Conservation (phyloP, 2,329 filamentous ascomycete species). For the Pseudogymnoascus destructans region DNA sequence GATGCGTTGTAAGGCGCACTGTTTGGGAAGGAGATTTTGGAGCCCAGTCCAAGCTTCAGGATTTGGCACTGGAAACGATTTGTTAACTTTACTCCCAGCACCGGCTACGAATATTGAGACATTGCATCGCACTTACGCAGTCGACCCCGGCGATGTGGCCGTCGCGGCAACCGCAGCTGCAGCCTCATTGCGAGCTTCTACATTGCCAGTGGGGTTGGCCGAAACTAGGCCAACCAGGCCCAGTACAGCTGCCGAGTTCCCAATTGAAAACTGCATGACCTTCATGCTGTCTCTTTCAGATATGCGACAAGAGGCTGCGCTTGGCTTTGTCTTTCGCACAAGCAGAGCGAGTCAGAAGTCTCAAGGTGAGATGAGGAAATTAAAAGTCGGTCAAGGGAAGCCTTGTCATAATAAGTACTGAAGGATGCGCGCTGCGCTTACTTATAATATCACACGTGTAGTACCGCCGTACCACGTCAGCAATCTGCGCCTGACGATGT, state of each 20-base stretch:
- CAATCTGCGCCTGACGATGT: neutral
- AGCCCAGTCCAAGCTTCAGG: constrained; percentile 1
- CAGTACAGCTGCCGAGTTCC: neutral
- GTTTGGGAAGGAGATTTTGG: constrained; percentile 9
- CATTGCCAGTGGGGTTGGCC: neutral
- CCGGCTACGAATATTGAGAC: neutral
- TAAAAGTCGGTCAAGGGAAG: neutral
- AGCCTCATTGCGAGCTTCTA: neutral
- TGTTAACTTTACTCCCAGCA: neutral
- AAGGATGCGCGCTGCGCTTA: neutral
- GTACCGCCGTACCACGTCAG: neutral
- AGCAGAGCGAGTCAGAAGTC: neutral
- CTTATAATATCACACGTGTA: neutral
- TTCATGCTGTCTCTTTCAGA: neutral
- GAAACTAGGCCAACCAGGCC: neutral
- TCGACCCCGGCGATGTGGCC: neutral
- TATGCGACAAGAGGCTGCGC: neutral
- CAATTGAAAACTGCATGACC: neutral
- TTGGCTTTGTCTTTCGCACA: neutral
- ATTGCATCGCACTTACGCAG: neutral
- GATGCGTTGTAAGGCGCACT: constrained; percentile 9
- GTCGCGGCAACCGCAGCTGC: neutral
- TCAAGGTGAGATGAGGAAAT: neutral
- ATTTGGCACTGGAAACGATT: neutral
- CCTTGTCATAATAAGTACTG: neutral